Conservation (phyloP, 2,329 filamentous ascomycete species). For the Madurella fahalii region DNA sequence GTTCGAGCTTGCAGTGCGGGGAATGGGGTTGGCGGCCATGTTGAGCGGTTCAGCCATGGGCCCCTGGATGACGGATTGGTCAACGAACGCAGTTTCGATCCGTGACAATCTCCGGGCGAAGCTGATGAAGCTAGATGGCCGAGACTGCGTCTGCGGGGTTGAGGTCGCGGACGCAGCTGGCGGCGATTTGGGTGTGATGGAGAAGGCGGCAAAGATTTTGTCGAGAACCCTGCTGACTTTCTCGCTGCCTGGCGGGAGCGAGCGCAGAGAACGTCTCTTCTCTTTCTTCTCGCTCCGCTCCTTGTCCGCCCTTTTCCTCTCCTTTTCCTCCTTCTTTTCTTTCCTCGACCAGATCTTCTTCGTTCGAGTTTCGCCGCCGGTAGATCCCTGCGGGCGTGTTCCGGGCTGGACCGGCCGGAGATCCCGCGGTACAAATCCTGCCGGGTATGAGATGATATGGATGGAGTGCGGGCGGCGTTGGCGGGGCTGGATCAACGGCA, state of each 20-base stretch:
- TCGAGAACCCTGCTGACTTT: slow-evolving; percentile 29
- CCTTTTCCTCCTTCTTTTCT: slow-evolving; percentile 24
- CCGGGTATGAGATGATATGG: slow-evolving; percentile 47
- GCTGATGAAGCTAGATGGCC: slow-evolving; percentile 25
- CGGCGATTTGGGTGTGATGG: slow-evolving; percentile 19
- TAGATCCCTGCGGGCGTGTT: slow-evolving; percentile 33
- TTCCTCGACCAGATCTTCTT: slow-evolving; percentile 24
- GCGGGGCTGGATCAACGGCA: slow-evolving; percentile 45
- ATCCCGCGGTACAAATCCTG: slow-evolving; percentile 39
- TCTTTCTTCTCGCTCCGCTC: slow-evolving; percentile 27
- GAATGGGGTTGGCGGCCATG: slow-evolving; percentile 31
- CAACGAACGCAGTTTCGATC: slow-evolving; percentile 10
- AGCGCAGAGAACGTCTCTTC: slow-evolving; percentile 29
- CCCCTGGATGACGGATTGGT: slow-evolving; percentile 5
- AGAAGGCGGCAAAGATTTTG: slow-evolving; percentile 29
- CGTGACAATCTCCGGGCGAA: slow-evolving; percentile 24
- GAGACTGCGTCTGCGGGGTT: slow-evolving; percentile 16
- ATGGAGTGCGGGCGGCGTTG: slow-evolving; percentile 53
- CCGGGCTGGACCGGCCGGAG: slow-evolving; percentile 32
- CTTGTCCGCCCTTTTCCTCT: slow-evolving; percentile 30
- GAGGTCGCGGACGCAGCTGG: slow-evolving; percentile 13
- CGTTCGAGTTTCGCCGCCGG: slow-evolving; percentile 38
- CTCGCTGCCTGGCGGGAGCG: slow-evolving; percentile 33
- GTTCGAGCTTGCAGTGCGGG: slow-evolving; percentile 25
- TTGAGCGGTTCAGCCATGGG: slow-evolving; percentile 13